These are phyloP conservation scores for Triticum urartu DNA, from an alignment of 176 grass and related monocot species.

Conservation along the genomic window DNA sequence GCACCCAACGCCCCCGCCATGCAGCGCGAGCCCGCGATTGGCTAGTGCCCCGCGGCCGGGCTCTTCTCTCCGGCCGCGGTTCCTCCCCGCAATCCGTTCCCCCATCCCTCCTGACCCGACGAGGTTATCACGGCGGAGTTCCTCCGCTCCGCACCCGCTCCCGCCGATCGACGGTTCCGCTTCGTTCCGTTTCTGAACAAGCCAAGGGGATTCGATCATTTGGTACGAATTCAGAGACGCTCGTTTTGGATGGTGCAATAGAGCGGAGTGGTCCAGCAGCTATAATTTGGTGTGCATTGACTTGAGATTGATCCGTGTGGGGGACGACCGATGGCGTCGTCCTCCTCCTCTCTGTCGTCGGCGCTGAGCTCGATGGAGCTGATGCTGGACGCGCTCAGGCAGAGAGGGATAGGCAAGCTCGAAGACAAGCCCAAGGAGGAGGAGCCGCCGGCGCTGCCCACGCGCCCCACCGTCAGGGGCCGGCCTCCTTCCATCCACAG, in stretches of 20 bases:
- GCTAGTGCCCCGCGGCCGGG: slow-evolving; percentile 18
- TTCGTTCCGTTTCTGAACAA: background rate
- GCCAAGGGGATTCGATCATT: background rate
- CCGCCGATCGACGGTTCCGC: background rate
- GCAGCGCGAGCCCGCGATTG: slow-evolving; percentile 24
- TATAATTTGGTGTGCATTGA: background rate
- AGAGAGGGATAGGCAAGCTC: slow-evolving; percentile 40
- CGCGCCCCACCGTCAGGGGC: slow-evolving; percentile 37
- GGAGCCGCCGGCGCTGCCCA: slow-evolving; percentile 39
- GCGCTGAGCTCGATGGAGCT: slow-evolving; percentile 58
- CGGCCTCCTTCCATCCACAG: slow-evolving; percentile 26
- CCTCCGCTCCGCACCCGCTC: background rate
- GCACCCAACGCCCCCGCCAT: slow-evolving; percentile 7
- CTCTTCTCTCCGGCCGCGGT: background rate
- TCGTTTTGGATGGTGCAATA: background rate
- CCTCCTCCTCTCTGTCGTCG: slow-evolving; percentile 21
- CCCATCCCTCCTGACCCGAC: background rate
- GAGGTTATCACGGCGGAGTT: background rate
- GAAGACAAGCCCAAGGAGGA: slow-evolving; percentile 49
- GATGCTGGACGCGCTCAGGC: slow-evolving; percentile 59
- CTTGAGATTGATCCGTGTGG: background rate
- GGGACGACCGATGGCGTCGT: slow-evolving; percentile 1
- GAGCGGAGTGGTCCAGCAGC: background rate
- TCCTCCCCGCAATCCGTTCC: background rate
- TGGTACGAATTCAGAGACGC: background rate